Base-by-base conservation (phyloP, 2,329 filamentous ascomycete species). In the Zymoseptoria passerinii region DNA sequence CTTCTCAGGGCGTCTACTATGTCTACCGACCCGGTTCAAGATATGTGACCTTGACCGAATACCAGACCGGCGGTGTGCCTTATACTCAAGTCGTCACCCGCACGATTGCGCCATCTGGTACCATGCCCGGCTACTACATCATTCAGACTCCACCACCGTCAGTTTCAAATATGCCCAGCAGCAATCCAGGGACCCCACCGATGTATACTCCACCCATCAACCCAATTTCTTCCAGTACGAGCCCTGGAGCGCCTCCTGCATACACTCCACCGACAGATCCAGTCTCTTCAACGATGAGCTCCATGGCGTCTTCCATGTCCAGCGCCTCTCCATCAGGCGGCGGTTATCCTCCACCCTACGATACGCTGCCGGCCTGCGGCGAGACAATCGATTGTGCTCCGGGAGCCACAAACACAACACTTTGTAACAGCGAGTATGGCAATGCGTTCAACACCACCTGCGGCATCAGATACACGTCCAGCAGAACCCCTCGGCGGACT, bases 391-490 rank as follows among this genome's bases (percentile, higher is more conserved):
- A 52, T 3, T 62, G 60, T 29, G 57, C 53, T 9, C 28, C 40
- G 5, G 18, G 23, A 3, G 55, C 60, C 8, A 58, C 52, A 9
- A 59, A 59, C 28, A 20, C 57, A 4, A 59, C 57, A 1, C n/a
- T 50, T 4, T 62, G 60, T 50, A 55, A 58, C 23, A 59, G 55
- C 55, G 50, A 54, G 6, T 62, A 59, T 48, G 60, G 60, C 27
- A 62, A 59, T 44, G 50, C 48, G 10, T 59, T 56, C 53, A 57
- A 62, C 35, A 58, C 59, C 8, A 58, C 57, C 2, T 62, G 60
- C 35, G 60, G 57, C 8, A 48, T 23, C 4, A 20, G 51, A 28
- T 48, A 53, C 4, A 23, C 50, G 3, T 57, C 57, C 4, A 35
- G 48, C 7, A 44, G 59, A 13, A 27, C 16, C 8, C 55, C 58